A percentile compares a stretch with the other conserved stretches of the same genome.
phyloP scores from a whole-genome alignment of 768 basidiomycete species.

The Boletus vinaceobasis region DNA sequence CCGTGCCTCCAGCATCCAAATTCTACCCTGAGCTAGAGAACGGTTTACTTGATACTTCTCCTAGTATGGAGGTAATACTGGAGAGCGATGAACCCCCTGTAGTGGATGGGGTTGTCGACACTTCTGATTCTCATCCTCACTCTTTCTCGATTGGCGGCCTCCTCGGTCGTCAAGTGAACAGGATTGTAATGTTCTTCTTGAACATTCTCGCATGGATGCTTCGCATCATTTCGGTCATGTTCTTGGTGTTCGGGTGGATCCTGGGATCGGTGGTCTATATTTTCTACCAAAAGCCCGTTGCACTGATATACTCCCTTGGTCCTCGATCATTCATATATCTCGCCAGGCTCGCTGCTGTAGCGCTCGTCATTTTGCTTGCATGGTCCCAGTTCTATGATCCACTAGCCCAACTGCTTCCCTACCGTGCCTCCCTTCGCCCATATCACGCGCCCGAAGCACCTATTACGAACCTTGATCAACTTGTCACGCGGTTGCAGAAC shows the following conservation, averaged over 20 bases:
- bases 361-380: slow-evolving; percentile 40
- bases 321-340: slow-evolving; percentile 33
- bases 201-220: slow-evolving; percentile 24
- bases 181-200: slow-evolving; percentile 28
- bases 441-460: slow-evolving; percentile 59
- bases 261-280: slow-evolving; percentile 50
- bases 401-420: slow-evolving; percentile 32
- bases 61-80: slow-evolving; percentile 58
- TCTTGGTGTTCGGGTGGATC: slow-evolving; percentile 45
- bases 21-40: slow-evolving; percentile 14
- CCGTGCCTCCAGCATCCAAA: slow-evolving; percentile 40
- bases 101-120: slow-evolving; percentile 27
- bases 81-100: slow-evolving; percentile 56
- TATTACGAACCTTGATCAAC: slow-evolving; percentile 61
- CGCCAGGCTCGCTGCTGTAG: slow-evolving; percentile 43
- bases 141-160: slow-evolving; percentile 46
- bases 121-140: slow-evolving; percentile 15
- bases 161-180: slow-evolving; percentile 44
- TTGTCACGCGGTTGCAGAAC: slow-evolving; percentile 56
- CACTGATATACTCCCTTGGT: slow-evolving; percentile 35
- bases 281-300: slow-evolving; percentile 46
- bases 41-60: slow-evolving; percentile 40
- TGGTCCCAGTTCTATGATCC: slow-evolving; percentile 44
- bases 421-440: slow-evolving; percentile 28
- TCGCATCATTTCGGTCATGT: slow-evolving; percentile 30